Conservation (phyloP, 2,329 filamentous ascomycete species). For the Aaosphaeria arxii region DNA sequence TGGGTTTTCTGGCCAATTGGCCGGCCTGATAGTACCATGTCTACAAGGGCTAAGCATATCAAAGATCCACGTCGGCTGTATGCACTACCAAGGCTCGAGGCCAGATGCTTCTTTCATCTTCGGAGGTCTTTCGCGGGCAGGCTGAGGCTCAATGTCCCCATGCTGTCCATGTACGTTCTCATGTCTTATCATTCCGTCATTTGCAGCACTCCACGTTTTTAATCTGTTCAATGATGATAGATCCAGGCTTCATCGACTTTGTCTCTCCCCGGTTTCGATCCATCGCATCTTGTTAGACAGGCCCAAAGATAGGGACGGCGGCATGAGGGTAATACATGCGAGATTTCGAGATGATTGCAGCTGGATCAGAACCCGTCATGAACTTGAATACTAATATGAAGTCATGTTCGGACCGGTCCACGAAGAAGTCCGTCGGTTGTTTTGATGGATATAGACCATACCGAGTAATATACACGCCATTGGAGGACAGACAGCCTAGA, state of each 20-base stretch:
- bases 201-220: constrained; percentile 6
- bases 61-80: constrained; percentile 3
- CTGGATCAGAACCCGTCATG: neutral
- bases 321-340: neutral
- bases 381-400: neutral
- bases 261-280: constrained; percentile 1
- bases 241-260: constrained; percentile 3
- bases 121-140: neutral
- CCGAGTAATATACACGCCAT: neutral
- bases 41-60: constrained; percentile 4
- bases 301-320: constrained; percentile 3
- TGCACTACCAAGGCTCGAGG: neutral
- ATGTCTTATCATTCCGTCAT: too few relatives aligned
- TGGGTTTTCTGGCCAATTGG: constrained; percentile 11
- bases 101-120: neutral
- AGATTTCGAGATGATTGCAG: too few relatives aligned
- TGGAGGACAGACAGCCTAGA: neutral
- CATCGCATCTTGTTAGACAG: constrained; percentile 1
- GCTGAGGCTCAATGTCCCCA: neutral
- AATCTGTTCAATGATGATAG: constrained; percentile 1
- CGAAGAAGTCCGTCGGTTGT: constrained; percentile 1
- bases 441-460: constrained; percentile 1
- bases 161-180: too few relatives aligned
- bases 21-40: constrained; percentile 3
- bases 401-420: neutral